Evolutionary conservation across 768 basidiomycete species (phyloP).

Genomic region (Suillus paluster): DNA sequence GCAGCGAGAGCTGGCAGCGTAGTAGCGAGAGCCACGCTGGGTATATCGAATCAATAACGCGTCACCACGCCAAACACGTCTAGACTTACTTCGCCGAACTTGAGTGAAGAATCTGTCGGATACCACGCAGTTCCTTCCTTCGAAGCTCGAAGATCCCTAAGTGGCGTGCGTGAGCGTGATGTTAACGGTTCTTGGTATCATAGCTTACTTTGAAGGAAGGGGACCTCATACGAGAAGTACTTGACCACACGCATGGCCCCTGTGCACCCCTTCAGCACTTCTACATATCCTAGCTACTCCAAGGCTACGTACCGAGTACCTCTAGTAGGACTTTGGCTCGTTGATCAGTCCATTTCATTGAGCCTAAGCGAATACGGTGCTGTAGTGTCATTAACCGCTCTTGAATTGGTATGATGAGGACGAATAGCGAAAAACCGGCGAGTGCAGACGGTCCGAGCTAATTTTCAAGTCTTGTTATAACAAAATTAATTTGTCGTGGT

Average conservation of each 20-base stretch:
- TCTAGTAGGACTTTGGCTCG: conserved; percentile 67
- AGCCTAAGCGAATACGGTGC: conserved; percentile 53
- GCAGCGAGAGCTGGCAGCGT: conserved; percentile 68
- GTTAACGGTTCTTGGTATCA: conserved; percentile 5
- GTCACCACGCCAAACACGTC: neutral
- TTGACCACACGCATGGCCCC: conserved; percentile 76
- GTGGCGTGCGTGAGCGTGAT: neutral
- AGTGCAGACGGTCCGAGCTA: conserved; percentile 73
- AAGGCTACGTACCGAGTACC: conserved; percentile 49
- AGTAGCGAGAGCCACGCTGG: conserved; percentile 55
- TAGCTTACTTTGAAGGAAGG: conserved; percentile 62
- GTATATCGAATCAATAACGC: conserved; percentile 7
- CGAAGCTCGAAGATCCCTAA: conserved; percentile 59
- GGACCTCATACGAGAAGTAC: conserved; percentile 73
- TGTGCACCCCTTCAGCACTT: conserved; percentile 17
- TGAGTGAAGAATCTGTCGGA: conserved; percentile 60
- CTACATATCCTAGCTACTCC: neutral
- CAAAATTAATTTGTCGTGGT: neutral
- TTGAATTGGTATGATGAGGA: conserved; percentile 65
- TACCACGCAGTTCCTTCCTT: conserved; percentile 56
- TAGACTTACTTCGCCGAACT: conserved; percentile 63
- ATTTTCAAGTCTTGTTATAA: conserved; percentile 3
- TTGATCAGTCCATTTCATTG: conserved; percentile 66
- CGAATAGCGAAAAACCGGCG: conserved; percentile 70
- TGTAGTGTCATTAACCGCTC: conserved; percentile 64